phyloP scores from a whole-genome alignment of 2,329 filamentous ascomycete genomes.

The Bipolaris cookei region DNA sequence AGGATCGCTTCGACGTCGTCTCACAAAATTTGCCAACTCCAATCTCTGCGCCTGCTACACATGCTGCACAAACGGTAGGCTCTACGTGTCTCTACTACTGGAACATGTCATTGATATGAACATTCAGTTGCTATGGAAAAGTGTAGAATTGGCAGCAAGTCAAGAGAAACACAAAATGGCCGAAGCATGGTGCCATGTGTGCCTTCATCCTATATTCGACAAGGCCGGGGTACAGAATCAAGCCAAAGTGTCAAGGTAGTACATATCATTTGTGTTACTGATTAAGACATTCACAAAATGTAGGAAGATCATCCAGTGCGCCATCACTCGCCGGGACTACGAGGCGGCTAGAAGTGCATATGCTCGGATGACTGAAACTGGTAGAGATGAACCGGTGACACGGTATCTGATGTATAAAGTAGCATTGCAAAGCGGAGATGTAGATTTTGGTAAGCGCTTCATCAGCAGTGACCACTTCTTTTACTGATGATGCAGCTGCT shows the following conservation, averaged over 20 bases:
- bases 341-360: constrained; percentile 63
- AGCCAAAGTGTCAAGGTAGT: constrained; percentile 70
- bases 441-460: constrained; percentile 55
- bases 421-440: constrained; percentile 65
- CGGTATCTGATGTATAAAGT: constrained; percentile 78
- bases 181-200: constrained; percentile 74
- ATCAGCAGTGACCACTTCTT: neutral
- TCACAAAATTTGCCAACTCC: constrained; percentile 53
- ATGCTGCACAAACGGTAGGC: constrained; percentile 70
- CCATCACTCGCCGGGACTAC: constrained; percentile 64
- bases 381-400: constrained; percentile 68
- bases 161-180: constrained; percentile 62
- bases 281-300: neutral
- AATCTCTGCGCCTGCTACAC: constrained; percentile 66
- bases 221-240: constrained; percentile 70
- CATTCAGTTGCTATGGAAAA: constrained; percentile 78
- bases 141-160: constrained; percentile 65
- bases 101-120: neutral
- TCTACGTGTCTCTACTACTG: neutral
- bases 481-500: constrained; percentile 54
- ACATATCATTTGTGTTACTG: neutral
- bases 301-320: constrained; percentile 77
- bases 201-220: constrained; percentile 70
- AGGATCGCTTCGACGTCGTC: constrained; percentile 56
- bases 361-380: constrained; percentile 63